phyloP scores from a whole-genome alignment of 305 asterid species.

The Solanum hybrid region DNA sequence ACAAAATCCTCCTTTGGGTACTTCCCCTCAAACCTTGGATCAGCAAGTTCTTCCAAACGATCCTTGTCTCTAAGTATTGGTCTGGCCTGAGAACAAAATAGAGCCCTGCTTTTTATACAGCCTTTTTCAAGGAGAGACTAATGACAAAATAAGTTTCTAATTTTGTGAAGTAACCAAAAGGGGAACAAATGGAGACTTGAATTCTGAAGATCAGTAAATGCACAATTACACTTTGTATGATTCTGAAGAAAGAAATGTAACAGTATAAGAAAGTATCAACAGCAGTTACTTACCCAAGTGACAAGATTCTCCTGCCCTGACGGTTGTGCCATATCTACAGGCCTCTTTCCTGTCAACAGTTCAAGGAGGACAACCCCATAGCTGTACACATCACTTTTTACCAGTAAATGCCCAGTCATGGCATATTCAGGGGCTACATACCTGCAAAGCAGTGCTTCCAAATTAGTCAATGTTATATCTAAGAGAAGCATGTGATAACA shows the following conservation, averaged over 20 bases:
- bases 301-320: conserved; percentile 97
- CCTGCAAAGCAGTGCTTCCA: conserved; percentile 25
- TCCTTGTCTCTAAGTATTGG: conserved; percentile 82
- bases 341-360: conserved; percentile 84
- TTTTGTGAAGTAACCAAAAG: not conserved
- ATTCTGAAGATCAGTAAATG: not conserved
- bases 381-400: conserved; percentile 97
- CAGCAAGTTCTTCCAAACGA: conserved; percentile 84
- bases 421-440: conserved; percentile 99
- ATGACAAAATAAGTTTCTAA: not conserved
- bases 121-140: not conserved
- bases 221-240: not conserved
- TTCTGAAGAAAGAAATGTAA: not conserved
- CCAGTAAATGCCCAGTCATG: conserved; percentile 95
- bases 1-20: conserved; percentile 78
- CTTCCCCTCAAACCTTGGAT: conserved; percentile 65
- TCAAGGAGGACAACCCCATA: conserved; percentile 97
- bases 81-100: conserved; percentile 58
- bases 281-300: conserved; percentile 57
- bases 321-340: conserved; percentile 95
- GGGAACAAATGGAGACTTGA: not conserved
- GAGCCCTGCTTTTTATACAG: not conserved
- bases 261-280: not conserved
- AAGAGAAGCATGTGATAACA: not conserved
- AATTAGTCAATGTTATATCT: not conserved